Conservation (phyloP, 2,329 filamentous ascomycete genomes). For the Beauveria brongniartii region DNA sequence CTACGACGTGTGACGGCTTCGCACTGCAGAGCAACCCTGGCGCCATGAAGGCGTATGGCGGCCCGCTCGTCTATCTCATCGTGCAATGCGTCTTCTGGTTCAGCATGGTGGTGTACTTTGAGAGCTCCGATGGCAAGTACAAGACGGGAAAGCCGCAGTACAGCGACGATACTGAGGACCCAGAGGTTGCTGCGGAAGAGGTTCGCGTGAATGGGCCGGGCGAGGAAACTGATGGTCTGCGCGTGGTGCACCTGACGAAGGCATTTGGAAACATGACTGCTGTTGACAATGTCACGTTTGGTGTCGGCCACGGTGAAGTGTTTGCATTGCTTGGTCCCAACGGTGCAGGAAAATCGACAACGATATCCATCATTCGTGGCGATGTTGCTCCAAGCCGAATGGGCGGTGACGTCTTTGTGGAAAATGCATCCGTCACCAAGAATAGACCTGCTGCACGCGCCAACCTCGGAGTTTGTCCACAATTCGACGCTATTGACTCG, state of each 20-base stretch:
- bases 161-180: constrained; percentile 17
- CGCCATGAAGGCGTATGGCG: constrained; percentile 63
- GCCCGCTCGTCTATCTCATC: constrained; percentile 69
- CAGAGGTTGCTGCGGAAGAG: constrained; percentile 19
- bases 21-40: constrained; percentile 57
- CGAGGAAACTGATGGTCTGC: constrained; percentile 38
- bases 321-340: constrained; percentile 72
- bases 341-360: constrained; percentile 68
- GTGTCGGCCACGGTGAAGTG: constrained; percentile 58
- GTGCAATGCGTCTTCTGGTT: constrained; percentile 63
- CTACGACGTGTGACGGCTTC: constrained; percentile 58
- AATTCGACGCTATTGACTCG: constrained; percentile 64
- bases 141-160: constrained; percentile 13
- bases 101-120: constrained; percentile 61
- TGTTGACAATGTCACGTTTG: constrained; percentile 65
- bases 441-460: constrained; percentile 55
- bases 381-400: constrained; percentile 53
- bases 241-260: constrained; percentile 61
- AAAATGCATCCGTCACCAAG: constrained; percentile 54
- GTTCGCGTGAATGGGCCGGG: constrained; percentile 21
- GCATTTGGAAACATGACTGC: constrained; percentile 55
- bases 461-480: constrained; percentile 64
- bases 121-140: constrained; percentile 45
- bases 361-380: constrained; percentile 64
- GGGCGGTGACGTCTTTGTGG: constrained; percentile 58